These are phyloP conservation scores for Acidiella bohemica DNA, from an alignment of 495 filamentous ascomycete genomes.

Conservation along the genomic window DNA sequence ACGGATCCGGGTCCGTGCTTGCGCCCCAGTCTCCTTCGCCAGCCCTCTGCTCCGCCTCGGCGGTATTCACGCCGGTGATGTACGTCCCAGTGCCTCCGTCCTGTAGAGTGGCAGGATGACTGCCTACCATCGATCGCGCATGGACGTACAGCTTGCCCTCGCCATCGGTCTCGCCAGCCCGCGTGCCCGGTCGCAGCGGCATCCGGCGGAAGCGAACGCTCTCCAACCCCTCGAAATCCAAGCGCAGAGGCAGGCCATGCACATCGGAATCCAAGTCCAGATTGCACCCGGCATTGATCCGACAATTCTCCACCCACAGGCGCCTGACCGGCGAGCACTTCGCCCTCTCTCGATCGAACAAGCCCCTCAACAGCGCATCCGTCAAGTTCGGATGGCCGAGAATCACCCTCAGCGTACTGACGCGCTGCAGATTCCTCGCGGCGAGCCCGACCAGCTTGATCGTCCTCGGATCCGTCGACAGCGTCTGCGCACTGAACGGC, in stretches of 20 bases:
- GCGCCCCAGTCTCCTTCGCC: neutral
- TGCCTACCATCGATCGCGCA: no score
- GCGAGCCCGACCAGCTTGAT: slow-evolving; percentile 20
- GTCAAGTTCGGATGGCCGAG: slow-evolving; percentile 23
- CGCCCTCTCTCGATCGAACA: slow-evolving; percentile 19
- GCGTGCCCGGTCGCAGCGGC: slow-evolving; percentile 2
- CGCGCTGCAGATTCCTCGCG: slow-evolving; percentile 21
- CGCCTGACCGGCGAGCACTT: slow-evolving; percentile 18
- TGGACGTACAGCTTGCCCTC: neutral
- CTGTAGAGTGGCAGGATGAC: no score
- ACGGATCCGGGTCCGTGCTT: neutral
- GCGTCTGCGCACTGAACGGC: slow-evolving; percentile 19
- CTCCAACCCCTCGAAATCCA: slow-evolving; percentile 19
- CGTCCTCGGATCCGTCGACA: slow-evolving; percentile 20
- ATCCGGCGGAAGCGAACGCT: slow-evolving; percentile 24
- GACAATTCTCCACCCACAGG: slow-evolving; percentile 28
- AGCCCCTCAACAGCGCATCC: slow-evolving; percentile 20
- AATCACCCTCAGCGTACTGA: slow-evolving; percentile 25
- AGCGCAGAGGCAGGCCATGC: slow-evolving; percentile 3
- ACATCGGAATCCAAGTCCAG: neutral
- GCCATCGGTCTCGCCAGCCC: slow-evolving; percentile 1
- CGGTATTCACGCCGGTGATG: neutral
- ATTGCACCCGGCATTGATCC: slow-evolving; percentile 9
- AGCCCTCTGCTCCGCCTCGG: neutral
- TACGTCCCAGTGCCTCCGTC: neutral